Conservation (phyloP, 352 stramenopile species). For the Phytophthora tubulina region DNA sequence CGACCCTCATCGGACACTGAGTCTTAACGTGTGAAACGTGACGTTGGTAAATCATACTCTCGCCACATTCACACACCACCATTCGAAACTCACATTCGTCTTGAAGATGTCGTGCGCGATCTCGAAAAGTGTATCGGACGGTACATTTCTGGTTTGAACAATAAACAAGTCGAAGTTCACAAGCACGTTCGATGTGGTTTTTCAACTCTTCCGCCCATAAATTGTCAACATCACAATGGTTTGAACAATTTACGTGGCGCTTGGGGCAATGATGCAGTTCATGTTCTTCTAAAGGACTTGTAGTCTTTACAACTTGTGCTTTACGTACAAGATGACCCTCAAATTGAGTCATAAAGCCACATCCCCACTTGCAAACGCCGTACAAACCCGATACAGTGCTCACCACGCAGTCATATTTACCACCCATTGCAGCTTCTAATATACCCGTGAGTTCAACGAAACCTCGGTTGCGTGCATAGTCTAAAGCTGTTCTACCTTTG, state of each 20-base stretch:
- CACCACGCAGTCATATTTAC: slow-evolving; percentile 49
- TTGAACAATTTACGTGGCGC: slow-evolving; percentile 57
- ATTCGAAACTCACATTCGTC: slow-evolving; percentile 59
- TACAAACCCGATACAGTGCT: slow-evolving; percentile 51
- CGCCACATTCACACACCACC: slow-evolving; percentile 63
- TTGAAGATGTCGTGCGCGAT: slow-evolving; percentile 41
- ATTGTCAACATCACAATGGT: slow-evolving; percentile 3
- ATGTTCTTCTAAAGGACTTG: slow-evolving; percentile 55
- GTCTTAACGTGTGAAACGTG: slow-evolving; percentile 51
- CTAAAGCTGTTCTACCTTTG: slow-evolving; percentile 51
- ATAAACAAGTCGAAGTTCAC: slow-evolving; percentile 46
- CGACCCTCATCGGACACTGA: slow-evolving; percentile 58
- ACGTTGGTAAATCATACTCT: slow-evolving; percentile 65
- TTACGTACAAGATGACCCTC: slow-evolving; percentile 42
- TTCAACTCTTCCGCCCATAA: slow-evolving; percentile 65
- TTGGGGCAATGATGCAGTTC: slow-evolving; percentile 61
- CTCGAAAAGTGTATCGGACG: slow-evolving; percentile 25
- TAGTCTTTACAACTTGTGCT: slow-evolving; percentile 40
- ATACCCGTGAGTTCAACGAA: slow-evolving; percentile 47
- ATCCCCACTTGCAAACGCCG: slow-evolving; percentile 74
- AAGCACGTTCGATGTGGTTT: slow-evolving; percentile 47
- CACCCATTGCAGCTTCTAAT: slow-evolving; percentile 58
- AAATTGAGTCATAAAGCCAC: slow-evolving; percentile 56
- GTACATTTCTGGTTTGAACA: slow-evolving; percentile 68
- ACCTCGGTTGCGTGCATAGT: slow-evolving; percentile 43